Evolutionary conservation across 2,329 filamentous ascomycete genomes (phyloP).

Genomic region (Didymella sp.): DNA sequence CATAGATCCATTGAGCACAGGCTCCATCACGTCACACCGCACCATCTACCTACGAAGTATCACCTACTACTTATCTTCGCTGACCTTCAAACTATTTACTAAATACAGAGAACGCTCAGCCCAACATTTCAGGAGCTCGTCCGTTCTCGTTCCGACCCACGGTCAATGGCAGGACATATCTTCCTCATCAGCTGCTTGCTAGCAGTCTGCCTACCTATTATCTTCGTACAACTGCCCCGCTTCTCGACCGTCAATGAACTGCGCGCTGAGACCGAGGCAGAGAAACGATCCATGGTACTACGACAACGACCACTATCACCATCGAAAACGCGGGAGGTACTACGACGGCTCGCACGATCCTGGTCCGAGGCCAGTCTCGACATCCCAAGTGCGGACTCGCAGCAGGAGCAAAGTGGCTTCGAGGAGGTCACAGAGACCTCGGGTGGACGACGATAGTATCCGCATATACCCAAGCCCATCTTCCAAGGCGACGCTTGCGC

Average conservation of each 20-base stretch:
- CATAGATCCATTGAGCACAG: background rate
- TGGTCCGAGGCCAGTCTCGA: slow-evolving; percentile 1
- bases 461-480: background rate
- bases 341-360: slow-evolving; percentile 18
- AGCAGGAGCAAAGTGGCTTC: slow-evolving; percentile 1
- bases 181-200: slow-evolving; percentile 29
- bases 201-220: slow-evolving; percentile 33
- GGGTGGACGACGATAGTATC: background rate
- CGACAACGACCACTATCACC: slow-evolving; percentile 10
- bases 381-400: background rate
- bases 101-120: background rate
- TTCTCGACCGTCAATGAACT: slow-evolving; percentile 6
- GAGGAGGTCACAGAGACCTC: background rate
- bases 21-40: background rate
- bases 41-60: background rate
- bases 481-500: slow-evolving; percentile 19
- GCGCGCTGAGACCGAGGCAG: slow-evolving; percentile 19
- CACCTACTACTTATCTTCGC: background rate
- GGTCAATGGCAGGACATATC: slow-evolving; percentile 12
- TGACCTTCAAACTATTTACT: background rate
- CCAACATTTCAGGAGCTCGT: background rate
- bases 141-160: background rate
- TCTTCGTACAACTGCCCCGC: slow-evolving; percentile 33
- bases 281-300: slow-evolving; percentile 25
- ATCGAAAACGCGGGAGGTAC: background rate